Evolutionary conservation across 306 rosid genomes (phyloP).

Genomic region (Calophaca sinica): DNA sequence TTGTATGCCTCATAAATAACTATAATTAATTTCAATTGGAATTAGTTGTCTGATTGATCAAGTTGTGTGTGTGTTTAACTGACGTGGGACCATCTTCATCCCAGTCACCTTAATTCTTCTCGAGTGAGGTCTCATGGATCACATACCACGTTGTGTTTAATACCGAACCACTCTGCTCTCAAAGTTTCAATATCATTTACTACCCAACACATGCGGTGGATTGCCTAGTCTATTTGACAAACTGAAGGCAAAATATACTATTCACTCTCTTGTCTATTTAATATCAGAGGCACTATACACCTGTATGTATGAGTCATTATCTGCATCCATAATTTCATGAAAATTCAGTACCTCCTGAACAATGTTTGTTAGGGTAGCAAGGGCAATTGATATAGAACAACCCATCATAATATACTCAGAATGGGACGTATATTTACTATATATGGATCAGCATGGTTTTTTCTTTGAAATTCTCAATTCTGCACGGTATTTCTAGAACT

Average conservation of each 20-base stretch:
- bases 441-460: no score
- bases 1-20: not conserved
- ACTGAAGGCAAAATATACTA: not conserved
- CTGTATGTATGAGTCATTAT: not conserved
- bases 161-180: slow-evolving; percentile 2
- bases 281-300: not conserved
- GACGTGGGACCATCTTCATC: slow-evolving; percentile 35
- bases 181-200: slow-evolving; percentile 15
- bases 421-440: not conserved
- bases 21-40: slow-evolving; percentile 22
- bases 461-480: no score
- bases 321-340: not conserved
- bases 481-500: no score
- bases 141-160: slow-evolving; percentile 5
- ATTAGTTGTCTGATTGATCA: slow-evolving; percentile 28
- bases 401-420: no score
- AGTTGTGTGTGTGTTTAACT: slow-evolving; percentile 9
- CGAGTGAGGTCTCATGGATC: slow-evolving; percentile 7
- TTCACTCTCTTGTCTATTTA: not conserved
- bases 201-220: slow-evolving; percentile 24
- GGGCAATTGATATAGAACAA: not conserved
- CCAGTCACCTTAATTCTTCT: slow-evolving; percentile 9
- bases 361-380: not conserved
- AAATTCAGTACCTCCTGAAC: not conserved
- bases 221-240: slow-evolving; percentile 11